phyloP scores from a whole-genome alignment of 1,284 basidiomycete genomes.

The Cutaneotrichosporon sp. region DNA sequence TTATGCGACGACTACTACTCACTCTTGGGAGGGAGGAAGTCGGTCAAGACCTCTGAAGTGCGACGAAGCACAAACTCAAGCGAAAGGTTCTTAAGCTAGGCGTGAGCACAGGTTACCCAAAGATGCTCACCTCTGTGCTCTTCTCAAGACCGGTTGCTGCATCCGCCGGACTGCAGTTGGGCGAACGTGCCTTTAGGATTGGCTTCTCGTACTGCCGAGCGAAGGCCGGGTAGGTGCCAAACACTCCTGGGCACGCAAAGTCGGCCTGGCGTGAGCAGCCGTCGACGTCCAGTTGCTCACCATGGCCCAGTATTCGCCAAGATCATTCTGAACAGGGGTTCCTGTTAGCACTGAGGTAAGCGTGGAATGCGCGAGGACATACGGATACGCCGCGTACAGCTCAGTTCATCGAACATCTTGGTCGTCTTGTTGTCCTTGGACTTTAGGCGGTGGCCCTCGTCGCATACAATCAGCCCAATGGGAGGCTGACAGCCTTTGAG shows the following conservation, averaged over 20 bases:
- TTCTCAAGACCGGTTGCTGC: constrained; percentile 69
- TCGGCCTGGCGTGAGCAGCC: constrained; percentile 59
- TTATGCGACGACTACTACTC: constrained; percentile 47
- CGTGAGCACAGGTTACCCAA: neutral
- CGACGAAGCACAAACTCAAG: constrained; percentile 85
- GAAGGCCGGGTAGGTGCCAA: constrained; percentile 66
- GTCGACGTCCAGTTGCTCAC: constrained; percentile 46
- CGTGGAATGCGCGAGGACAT: constrained; percentile 8
- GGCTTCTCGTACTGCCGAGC: constrained; percentile 79
- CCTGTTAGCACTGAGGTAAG: constrained; percentile 71
- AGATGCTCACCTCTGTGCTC: constrained; percentile 59
- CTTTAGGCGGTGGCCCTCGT: constrained; percentile 95
- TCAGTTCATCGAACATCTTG: constrained; percentile 75
- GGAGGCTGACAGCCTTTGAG: constrained; percentile 57
- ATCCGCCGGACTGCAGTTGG: constrained; percentile 66
- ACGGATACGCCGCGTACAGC: constrained; percentile 64
- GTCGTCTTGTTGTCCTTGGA: constrained; percentile 85
- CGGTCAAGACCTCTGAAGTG: constrained; percentile 72
- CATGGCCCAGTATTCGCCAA: constrained; percentile 95
- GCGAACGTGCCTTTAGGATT: constrained; percentile 80
- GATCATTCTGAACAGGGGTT: constrained; percentile 95
- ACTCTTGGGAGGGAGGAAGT: constrained; percentile 89
- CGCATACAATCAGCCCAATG: constrained; percentile 90
- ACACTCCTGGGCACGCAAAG: constrained; percentile 86
- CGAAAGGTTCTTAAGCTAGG: constrained; percentile 68